Evolutionary conservation across 192 early-diverging fungal species (phyloP).

Genomic region (Coemansia sp.): DNA sequence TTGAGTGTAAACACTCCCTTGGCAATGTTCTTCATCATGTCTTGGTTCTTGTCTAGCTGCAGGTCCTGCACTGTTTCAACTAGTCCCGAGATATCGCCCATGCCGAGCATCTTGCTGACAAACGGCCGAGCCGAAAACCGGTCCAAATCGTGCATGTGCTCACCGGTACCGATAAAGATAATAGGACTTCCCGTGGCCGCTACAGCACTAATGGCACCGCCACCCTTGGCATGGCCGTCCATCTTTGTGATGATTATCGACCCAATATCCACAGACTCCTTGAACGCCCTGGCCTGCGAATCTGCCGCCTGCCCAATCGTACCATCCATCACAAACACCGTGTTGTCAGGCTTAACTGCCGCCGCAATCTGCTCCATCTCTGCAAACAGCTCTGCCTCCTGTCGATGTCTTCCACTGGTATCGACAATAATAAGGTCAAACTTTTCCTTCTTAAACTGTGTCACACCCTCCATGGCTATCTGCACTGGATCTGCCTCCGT

Average conservation of each 20-base stretch:
- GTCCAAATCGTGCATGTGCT: slow-evolving; percentile 95
- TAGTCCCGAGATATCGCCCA: slow-evolving; percentile 87
- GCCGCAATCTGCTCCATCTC: slow-evolving; percentile 94
- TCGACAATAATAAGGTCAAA: slow-evolving; percentile 99
- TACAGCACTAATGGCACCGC: slow-evolving; percentile 97
- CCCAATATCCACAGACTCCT: slow-evolving; percentile 87
- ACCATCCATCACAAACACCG: slow-evolving; percentile 98
- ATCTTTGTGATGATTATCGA: slow-evolving; percentile 98
- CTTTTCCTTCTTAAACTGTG: slow-evolving; percentile 86
- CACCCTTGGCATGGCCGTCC: slow-evolving; percentile 98
- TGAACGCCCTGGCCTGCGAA: slow-evolving; percentile 86
- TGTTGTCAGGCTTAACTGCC: slow-evolving; percentile 81
- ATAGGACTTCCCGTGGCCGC: slow-evolving; percentile 92
- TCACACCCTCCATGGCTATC: slow-evolving; percentile 88
- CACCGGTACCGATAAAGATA: slow-evolving; percentile 94
- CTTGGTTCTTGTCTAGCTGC: slow-evolving; percentile 80
- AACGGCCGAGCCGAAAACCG: slow-evolving; percentile 83
- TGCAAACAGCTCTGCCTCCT: slow-evolving; percentile 89
- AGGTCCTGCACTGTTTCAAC: slow-evolving; percentile 88
- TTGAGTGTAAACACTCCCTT: slow-evolving; percentile 85
- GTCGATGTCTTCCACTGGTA: slow-evolving; percentile 94
- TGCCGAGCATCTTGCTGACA: slow-evolving; percentile 90
- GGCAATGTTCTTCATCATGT: slow-evolving; percentile 86
- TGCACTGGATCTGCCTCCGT: slow-evolving; percentile 90
- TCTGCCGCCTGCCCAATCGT: slow-evolving; percentile 98